phyloP scores from a whole-genome alignment of 2,329 filamentous ascomycete genomes.

The Mycogone perniciosa region DNA sequence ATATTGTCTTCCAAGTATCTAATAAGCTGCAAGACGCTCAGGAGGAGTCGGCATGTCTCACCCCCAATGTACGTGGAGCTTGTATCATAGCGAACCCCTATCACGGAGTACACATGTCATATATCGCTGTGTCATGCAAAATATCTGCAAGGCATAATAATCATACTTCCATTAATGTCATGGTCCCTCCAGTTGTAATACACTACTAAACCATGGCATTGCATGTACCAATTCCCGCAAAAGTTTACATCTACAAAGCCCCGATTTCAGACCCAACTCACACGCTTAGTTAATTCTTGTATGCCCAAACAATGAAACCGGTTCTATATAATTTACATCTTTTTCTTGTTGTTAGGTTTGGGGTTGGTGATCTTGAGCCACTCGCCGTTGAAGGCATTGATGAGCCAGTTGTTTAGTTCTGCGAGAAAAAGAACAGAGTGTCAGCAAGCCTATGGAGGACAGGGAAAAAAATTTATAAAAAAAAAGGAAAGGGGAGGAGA shows the following conservation, averaged over 20 bases:
- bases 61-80: no score
- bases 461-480: not conserved
- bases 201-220: not conserved
- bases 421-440: not conserved
- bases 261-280: not conserved
- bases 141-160: no score
- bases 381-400: conserved; percentile 97
- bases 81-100: no score
- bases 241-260: no score
- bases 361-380: conserved; percentile 61
- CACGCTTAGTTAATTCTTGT: not conserved
- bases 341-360: conserved; percentile 35
- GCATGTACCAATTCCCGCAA: not conserved
- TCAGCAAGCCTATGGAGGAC: not conserved
- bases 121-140: no score
- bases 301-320: not conserved
- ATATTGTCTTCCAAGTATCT: no score
- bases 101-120: no score
- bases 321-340: not conserved
- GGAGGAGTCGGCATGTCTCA: no score
- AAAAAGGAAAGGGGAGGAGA: not conserved
- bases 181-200: no score
- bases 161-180: no score
- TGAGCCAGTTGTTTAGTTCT: conserved; percentile 83
- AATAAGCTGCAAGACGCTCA: no score